Conservation (phyloP, 2,329 filamentous ascomycete genomes). For the Trichophyton benhamiae region DNA sequence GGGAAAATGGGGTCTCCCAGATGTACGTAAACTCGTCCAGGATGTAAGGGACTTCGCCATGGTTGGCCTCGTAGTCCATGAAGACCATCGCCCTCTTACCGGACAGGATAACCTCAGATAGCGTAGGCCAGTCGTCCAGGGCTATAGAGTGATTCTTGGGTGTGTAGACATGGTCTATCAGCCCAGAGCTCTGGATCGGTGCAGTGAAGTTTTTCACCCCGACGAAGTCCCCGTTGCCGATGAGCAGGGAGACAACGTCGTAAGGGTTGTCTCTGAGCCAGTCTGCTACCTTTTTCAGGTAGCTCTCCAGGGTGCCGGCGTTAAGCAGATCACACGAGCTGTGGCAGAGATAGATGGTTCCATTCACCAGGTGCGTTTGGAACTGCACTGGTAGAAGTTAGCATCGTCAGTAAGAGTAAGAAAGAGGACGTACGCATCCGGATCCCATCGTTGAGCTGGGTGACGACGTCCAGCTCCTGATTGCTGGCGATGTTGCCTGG, state of each 20-base stretch:
- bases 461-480: slow-evolving; percentile 53
- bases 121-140: slow-evolving; percentile 68
- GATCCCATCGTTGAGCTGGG: slow-evolving; percentile 64
- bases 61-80: slow-evolving; percentile 74
- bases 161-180: slow-evolving; percentile 60
- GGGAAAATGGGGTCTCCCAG: slow-evolving; percentile 86
- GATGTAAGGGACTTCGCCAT: slow-evolving; percentile 66
- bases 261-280: slow-evolving; percentile 72
- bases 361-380: slow-evolving; percentile 45
- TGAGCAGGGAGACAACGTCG: slow-evolving; percentile 75
- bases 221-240: slow-evolving; percentile 74
- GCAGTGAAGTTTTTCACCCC: slow-evolving; percentile 50
- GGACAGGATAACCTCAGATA: slow-evolving; percentile 60
- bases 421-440: slow-evolving; percentile 37
- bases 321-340: slow-evolving; percentile 71
- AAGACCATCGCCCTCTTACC: slow-evolving; percentile 66
- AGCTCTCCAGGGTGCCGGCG: slow-evolving; percentile 62
- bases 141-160: slow-evolving; percentile 60
- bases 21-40: slow-evolving; percentile 78
- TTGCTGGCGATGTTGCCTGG: slow-evolving; percentile 63
- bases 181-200: slow-evolving; percentile 58
- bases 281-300: slow-evolving; percentile 53
- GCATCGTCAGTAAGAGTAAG: background rate
- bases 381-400: slow-evolving; percentile 39
- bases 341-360: slow-evolving; percentile 66